Evolutionary conservation across 2,329 filamentous ascomycete genomes (phyloP).

Genomic region (Aspergillus quadricinctus): DNA sequence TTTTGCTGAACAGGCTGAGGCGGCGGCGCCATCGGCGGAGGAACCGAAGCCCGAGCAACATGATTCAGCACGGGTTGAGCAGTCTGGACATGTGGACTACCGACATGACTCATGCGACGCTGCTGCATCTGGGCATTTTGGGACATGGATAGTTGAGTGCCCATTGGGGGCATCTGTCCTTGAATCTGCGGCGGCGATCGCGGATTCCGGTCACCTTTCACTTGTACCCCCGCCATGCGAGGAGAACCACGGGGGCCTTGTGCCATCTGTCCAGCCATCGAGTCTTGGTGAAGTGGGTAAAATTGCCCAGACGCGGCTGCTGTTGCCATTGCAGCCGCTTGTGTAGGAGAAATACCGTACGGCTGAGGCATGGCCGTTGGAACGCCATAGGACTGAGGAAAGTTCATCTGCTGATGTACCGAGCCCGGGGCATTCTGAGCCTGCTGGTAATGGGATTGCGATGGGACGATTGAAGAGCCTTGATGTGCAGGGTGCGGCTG

Average conservation of each 20-base stretch:
- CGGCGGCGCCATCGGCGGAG: conserved; percentile 47
- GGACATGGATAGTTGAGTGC: conserved; percentile 46
- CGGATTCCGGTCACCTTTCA: conserved; percentile 71
- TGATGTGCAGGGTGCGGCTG: conserved; percentile 57
- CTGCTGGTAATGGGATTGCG: conserved; percentile 66
- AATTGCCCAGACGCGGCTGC: conserved; percentile 85
- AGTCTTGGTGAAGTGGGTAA: conserved; percentile 68
- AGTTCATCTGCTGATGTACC: conserved; percentile 69
- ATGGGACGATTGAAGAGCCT: conserved; percentile 74
- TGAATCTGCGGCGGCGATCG: conserved; percentile 72
- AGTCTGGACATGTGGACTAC: conserved; percentile 69
- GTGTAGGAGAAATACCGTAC: conserved; percentile 76
- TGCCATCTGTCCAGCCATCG: conserved; percentile 57
- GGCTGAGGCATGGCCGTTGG: conserved; percentile 65
- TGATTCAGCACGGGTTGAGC: conserved; percentile 75
- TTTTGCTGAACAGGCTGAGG: conserved; percentile 61
- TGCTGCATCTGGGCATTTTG: conserved; percentile 57
- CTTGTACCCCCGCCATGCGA: conserved; percentile 62
- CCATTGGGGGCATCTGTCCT: conserved; percentile 50
- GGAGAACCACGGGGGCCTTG: conserved; percentile 63
- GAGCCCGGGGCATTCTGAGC: conserved; percentile 57
- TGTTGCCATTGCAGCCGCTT: conserved; percentile 90
- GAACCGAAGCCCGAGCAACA: conserved; percentile 49
- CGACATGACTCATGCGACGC: conserved; percentile 70
- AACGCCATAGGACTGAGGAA: conserved; percentile 72